Percentiles rank a stretch among this genome's conserved stretches.
Conservation (phyloP, 2,329 filamentous ascomycete genomes). For the Lojkania enalia region DNA sequence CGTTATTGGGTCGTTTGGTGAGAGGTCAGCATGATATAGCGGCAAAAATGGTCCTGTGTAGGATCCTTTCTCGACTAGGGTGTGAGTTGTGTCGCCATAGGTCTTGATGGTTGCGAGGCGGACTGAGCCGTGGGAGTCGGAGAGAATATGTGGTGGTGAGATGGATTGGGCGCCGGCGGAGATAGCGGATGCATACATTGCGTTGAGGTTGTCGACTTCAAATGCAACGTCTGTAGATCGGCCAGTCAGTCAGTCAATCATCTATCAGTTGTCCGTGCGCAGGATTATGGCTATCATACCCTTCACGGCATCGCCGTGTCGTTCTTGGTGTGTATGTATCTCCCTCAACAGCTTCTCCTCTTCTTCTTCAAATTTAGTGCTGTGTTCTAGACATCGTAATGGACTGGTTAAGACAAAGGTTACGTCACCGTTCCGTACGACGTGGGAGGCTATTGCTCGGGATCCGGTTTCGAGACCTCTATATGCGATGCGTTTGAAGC, state of each 20-base stretch:
- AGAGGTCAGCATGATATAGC: slow-evolving; percentile 66
- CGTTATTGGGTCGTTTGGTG: slow-evolving; percentile 50
- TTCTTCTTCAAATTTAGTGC: slow-evolving; percentile 45
- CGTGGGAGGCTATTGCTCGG: slow-evolving; percentile 79
- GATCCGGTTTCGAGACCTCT: slow-evolving; percentile 85
- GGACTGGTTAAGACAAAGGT: slow-evolving; percentile 85
- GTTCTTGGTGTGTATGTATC: slow-evolving; percentile 80
- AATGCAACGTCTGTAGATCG: slow-evolving; percentile 84
- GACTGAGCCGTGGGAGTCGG: slow-evolving; percentile 68
- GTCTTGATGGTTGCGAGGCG: slow-evolving; percentile 81
- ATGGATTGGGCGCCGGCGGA: slow-evolving; percentile 65
- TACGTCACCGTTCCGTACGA: slow-evolving; percentile 74
- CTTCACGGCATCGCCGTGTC: slow-evolving; percentile 91
- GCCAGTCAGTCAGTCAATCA: background rate
- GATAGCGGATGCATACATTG: slow-evolving; percentile 76
- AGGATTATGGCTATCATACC: slow-evolving; percentile 25
- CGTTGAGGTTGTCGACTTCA: slow-evolving; percentile 85
- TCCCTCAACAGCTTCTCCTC: slow-evolving; percentile 70
- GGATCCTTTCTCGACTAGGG: slow-evolving; percentile 71
- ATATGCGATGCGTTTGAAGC: slow-evolving; percentile 82
- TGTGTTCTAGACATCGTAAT: slow-evolving; percentile 56
- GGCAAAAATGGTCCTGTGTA: slow-evolving; percentile 83
- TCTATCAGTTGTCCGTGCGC: background rate
- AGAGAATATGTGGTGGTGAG: slow-evolving; percentile 57
- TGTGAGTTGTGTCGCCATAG: slow-evolving; percentile 95